Base-by-base conservation (phyloP, 805 yeast genomes). In the Ogataea paradorogensis region DNA sequence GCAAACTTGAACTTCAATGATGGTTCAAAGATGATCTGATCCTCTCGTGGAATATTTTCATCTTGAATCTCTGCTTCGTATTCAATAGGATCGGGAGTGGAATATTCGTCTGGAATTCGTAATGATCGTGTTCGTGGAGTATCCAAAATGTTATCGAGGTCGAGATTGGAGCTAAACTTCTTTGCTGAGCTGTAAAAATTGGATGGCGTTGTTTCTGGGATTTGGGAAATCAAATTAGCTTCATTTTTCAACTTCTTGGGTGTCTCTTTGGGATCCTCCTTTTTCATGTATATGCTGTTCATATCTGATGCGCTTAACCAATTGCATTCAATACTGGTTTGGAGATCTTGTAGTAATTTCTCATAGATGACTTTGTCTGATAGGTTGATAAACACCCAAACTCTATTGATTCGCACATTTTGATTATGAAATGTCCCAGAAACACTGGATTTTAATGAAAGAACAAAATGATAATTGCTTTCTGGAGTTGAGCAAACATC, bases 1-100 rank as follows among this genome's bases (percentile, higher is more conserved):
- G 63, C 57, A 51, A 88, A 80, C 13, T 62, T 63, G 47, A 75
- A 71, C 23, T 66, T 67, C 35, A 84, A 59, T 5, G 69, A 30
- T 2, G 69, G 69, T 6, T 42, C 33, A 26, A 59, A 62, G 6
- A 50, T 42, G 7, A 62, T 45, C 35, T 64, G 69, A 3, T 61
- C 55, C 3, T 49, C 48, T 15, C 45, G 51, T 1, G 58, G 51
- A 9, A 63, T 50, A 30, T 55, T 48, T 33, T 61, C 71, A 37
- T 61, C 64, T 23, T 46, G 47, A 5, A 40, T 27, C 22, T 47
- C 53, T 8, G 45, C 35, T 8, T 23, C 47, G 22, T 60, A 55
- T 7, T 70, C 65, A 35, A 68, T 71, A 7, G 70, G 73, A 28
- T 77, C 77, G 2, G 22, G 13, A 11, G 22, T 15, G 13, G 11